Evolutionary conservation across 2,329 filamentous ascomycete genomes (phyloP).

Genomic region (Ophiobolus disseminans): DNA sequence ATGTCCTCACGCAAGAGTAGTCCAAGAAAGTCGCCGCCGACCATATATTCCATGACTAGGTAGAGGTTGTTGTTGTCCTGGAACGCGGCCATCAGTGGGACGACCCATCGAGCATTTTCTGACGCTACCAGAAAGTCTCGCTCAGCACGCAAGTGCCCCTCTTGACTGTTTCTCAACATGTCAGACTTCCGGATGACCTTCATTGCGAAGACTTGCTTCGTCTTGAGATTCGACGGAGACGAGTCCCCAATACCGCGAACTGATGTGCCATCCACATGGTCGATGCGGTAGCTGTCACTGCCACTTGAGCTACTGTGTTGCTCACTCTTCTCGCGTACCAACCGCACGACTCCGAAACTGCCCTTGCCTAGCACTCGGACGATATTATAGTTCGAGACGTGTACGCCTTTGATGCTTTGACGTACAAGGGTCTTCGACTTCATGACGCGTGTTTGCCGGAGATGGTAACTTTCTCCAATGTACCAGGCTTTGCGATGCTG

Average conservation of each 20-base stretch:
- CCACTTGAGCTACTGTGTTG: conserved; percentile 15
- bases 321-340: conserved; percentile 72
- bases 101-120: conserved; percentile 88
- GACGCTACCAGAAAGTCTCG: conserved; percentile 89
- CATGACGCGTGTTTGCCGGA: conserved; percentile 75
- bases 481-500: conserved; percentile 66
- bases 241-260: conserved; percentile 4
- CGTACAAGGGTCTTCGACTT: conserved; percentile 65
- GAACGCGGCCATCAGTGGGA: conserved; percentile 86
- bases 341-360: conserved; percentile 88
- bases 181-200: conserved; percentile 94
- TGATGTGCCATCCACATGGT: conserved; percentile 15
- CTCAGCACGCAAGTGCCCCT: conserved; percentile 90
- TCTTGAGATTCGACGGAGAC: conserved; percentile 11
- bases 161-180: conserved; percentile 90
- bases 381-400: conserved; percentile 74
- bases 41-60: conserved; percentile 98
- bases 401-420: conserved; percentile 59
- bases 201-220: conserved; percentile 81
- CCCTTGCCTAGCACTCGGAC: conserved; percentile 88
- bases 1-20: conserved; percentile 85
- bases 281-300: conserved; percentile 17
- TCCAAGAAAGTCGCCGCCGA: conserved; percentile 91
- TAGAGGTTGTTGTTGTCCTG: conserved; percentile 86
- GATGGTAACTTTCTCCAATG: conserved; percentile 72